phyloP scores from a whole-genome alignment of 2,329 filamentous ascomycete genomes.

The Pyricularia pennisetigena region DNA sequence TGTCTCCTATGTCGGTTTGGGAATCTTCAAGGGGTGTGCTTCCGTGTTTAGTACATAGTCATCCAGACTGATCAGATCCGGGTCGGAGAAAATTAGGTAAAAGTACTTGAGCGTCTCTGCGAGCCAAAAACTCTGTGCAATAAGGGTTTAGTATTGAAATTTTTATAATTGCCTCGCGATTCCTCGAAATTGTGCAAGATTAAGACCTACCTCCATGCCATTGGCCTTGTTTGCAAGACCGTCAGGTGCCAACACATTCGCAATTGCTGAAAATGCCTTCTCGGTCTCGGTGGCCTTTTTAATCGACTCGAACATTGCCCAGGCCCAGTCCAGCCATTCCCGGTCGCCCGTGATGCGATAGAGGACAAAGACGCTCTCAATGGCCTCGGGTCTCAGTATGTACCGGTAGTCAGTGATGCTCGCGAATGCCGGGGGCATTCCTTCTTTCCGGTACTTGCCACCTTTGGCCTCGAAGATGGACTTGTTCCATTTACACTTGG shows the following conservation, averaged over 20 bases:
- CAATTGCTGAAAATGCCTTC: slow-evolving; percentile 12
- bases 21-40: slow-evolving; percentile 24
- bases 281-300: slow-evolving; percentile 42
- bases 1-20: slow-evolving; percentile 15
- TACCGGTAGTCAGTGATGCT: slow-evolving; percentile 28
- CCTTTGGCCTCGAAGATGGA: slow-evolving; percentile 19
- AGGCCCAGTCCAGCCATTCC: slow-evolving; percentile 64
- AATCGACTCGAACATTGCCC: slow-evolving; percentile 69
- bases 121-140: slow-evolving; percentile 11
- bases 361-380: slow-evolving; percentile 69
- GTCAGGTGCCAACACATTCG: slow-evolving; percentile 8
- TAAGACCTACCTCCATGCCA: background rate
- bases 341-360: slow-evolving; percentile 67
- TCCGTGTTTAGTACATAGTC: slow-evolving; percentile 13
- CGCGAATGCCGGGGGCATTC: slow-evolving; percentile 20
- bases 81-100: slow-evolving; percentile 11
- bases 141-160: background rate
- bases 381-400: slow-evolving; percentile 58
- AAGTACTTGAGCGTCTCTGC: slow-evolving; percentile 15
- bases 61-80: slow-evolving; percentile 12
- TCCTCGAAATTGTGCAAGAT: background rate
- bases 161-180: background rate
- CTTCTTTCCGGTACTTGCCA: slow-evolving; percentile 8
- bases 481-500: slow-evolving; percentile 24
- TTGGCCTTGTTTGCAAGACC: background rate